Conservation (phyloP, 176 grass and related monocot genomes). For the Secale cereale region DNA sequence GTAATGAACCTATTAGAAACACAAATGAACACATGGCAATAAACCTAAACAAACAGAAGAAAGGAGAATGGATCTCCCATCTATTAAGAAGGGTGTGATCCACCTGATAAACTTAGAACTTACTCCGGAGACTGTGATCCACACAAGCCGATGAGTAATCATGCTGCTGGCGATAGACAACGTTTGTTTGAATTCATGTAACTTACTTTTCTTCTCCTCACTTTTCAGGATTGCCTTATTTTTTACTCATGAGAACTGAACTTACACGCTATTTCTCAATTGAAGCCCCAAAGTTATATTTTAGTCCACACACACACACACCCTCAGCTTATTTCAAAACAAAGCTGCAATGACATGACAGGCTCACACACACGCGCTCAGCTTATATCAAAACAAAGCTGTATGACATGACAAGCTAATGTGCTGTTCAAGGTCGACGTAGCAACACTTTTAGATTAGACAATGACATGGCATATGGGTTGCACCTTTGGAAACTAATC, state of each 20-base stretch:
- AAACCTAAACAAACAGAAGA: conserved; percentile 21
- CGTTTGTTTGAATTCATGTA: conserved; percentile 23
- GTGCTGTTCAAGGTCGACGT: conserved; percentile 6
- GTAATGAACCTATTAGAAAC: neutral
- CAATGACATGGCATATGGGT: conserved; percentile 14
- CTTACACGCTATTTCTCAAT: conserved; percentile 2
- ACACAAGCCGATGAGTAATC: conserved; percentile 7
- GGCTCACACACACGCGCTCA: neutral
- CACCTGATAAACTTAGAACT: conserved; percentile 18
- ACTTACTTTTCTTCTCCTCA: conserved; percentile 2
- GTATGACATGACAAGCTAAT: conserved; percentile 10
- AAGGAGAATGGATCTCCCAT: neutral
- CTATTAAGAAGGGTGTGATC: neutral
- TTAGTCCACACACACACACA: neutral
- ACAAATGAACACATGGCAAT: conserved; percentile 27
- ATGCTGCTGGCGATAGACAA: neutral
- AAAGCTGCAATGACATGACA: conserved; percentile 22
- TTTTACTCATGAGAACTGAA: neutral
- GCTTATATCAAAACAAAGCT: conserved; percentile 20
- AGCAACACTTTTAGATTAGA: conserved; percentile 12
- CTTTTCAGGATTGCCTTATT: neutral
- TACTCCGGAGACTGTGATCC: conserved; percentile 1
- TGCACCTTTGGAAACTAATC: conserved; percentile 10
- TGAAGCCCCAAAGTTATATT: conserved; percentile 8
- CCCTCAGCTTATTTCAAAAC: no score